Conservation (phyloP, 2,329 filamentous ascomycete species). For the Ceratocystis eucalypticola region DNA sequence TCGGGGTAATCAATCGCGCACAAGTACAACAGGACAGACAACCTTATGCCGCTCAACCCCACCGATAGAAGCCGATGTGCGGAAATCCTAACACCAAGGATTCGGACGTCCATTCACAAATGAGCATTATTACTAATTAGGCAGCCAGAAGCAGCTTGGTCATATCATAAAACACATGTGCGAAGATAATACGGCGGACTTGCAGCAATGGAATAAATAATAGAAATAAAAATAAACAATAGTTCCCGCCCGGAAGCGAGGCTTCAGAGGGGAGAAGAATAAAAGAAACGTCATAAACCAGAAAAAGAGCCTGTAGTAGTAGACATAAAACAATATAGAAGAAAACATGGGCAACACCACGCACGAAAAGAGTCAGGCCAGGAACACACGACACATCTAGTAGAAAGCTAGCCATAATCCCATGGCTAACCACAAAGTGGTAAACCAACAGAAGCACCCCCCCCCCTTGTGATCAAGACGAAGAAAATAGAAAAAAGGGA, state of each 20-base stretch:
- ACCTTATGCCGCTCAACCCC: background rate
- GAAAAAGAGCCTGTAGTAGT: constrained; percentile 8
- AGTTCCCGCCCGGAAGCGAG: background rate
- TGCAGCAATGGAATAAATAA: background rate
- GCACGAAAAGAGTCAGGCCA: constrained; percentile 5
- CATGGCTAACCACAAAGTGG: background rate
- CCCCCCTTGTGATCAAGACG: constrained; percentile 19
- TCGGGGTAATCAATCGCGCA: no score
- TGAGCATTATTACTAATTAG: background rate
- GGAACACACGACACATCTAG: constrained; percentile 10
- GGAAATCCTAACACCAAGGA: background rate
- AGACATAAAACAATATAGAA: constrained; percentile 15
- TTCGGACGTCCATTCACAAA: background rate
- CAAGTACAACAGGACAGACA: no score
- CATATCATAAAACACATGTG: background rate
- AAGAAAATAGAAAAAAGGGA: constrained; percentile 19
- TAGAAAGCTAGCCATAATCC: background rate
- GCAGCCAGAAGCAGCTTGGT: background rate
- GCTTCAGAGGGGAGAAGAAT: constrained; percentile 3
- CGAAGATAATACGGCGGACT: no score
- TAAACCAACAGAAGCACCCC: constrained; percentile 21
- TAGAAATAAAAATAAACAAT: constrained; percentile 4
- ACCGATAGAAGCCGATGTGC: background rate
- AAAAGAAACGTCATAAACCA: constrained; percentile 10
- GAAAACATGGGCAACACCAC: constrained; percentile 10